These are phyloP conservation scores for Penicillium sp. DNA, from an alignment of 2,329 filamentous ascomycete species.

Conservation along the genomic window DNA sequence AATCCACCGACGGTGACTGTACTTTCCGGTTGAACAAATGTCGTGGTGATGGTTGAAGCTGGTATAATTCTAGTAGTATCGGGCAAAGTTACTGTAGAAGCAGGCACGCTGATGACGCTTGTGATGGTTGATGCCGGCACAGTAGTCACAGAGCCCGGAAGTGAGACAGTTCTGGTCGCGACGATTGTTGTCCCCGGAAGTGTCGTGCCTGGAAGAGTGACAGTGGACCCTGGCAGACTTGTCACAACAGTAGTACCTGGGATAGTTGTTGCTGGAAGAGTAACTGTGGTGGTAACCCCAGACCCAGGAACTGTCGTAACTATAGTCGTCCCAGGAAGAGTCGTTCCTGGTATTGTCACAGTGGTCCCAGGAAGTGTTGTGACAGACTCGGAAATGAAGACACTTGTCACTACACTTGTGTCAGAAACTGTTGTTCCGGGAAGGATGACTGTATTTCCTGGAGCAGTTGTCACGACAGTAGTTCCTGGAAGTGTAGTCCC, in stretches of 20 bases:
- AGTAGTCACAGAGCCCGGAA: slow-evolving; percentile 2
- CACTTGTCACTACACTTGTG: background rate
- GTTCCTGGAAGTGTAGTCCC: background rate
- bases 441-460: background rate
- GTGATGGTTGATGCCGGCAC: slow-evolving; percentile 10
- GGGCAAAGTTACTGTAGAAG: slow-evolving; percentile 3
- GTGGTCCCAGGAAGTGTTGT: background rate
- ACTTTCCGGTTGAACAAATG: slow-evolving; percentile 3
- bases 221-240: slow-evolving; percentile 6
- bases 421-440: background rate
- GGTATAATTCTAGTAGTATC: slow-evolving; percentile 5
- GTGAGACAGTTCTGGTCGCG: background rate
- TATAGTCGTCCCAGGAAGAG: background rate
- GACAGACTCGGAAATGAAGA: background rate
- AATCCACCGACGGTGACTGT: slow-evolving; percentile 1
- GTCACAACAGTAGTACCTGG: background rate
- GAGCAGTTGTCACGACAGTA: background rate
- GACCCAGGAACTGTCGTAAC: background rate
- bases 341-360: background rate
- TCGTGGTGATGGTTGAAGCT: slow-evolving; percentile 4
- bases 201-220: slow-evolving; percentile 3
- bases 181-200: background rate
- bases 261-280: background rate
- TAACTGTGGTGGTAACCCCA: background rate
- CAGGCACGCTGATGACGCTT: slow-evolving; percentile 2